Percentiles rank a stretch among this genome's conserved stretches.
Evolutionary conservation across 1,284 basidiomycete species (phyloP).

Genomic region (Cryptococcus sp.): DNA sequence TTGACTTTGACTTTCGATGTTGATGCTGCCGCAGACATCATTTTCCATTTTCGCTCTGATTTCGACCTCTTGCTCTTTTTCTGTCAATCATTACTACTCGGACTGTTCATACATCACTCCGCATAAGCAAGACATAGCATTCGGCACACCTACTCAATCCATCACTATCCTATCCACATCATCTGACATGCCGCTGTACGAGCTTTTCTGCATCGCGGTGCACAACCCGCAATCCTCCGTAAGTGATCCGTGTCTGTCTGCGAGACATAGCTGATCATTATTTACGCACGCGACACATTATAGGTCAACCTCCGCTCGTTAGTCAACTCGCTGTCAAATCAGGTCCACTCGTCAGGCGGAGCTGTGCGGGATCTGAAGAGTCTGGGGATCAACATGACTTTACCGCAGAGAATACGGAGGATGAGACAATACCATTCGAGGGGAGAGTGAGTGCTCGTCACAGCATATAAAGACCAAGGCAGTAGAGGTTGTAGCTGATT

Average conservation of each 20-base stretch:
- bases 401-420: slow-evolving; percentile 47
- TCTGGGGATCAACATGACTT: slow-evolving; percentile 42
- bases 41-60: no score
- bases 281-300: background rate
- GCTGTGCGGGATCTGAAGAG: slow-evolving; percentile 50
- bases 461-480: background rate
- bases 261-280: background rate
- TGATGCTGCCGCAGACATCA: no score
- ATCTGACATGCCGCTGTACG: slow-evolving; percentile 50
- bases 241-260: slow-evolving; percentile 14
- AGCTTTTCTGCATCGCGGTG: slow-evolving; percentile 53
- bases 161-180: background rate
- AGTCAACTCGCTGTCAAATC: slow-evolving; percentile 43
- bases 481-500: background rate
- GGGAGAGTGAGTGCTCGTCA: slow-evolving; percentile 49
- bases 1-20: no score
- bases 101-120: no score
- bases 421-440: slow-evolving; percentile 50
- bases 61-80: no score
- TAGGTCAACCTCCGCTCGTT: slow-evolving; percentile 51
- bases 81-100: no score
- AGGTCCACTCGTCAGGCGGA: slow-evolving; percentile 47
- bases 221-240: slow-evolving; percentile 51
- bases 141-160: no score
- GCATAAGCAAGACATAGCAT: no score